A percentile compares a stretch with the other conserved stretches of the same genome.
These are phyloP conservation scores for Wallacemonas collosoma DNA, from an alignment of 208 protist species.

Conservation along the genomic window DNA sequence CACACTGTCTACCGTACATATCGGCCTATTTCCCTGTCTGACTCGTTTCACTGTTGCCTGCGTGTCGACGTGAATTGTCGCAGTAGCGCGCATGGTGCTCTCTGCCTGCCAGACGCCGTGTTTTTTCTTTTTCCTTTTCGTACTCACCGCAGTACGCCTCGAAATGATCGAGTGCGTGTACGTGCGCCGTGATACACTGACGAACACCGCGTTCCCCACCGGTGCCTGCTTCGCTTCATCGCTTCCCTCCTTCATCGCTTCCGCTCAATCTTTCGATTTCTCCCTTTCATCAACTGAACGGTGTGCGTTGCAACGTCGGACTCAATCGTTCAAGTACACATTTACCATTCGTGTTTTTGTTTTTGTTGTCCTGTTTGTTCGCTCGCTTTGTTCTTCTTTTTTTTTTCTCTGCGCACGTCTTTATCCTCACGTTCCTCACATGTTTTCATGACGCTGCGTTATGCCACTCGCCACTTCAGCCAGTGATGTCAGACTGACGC, in stretches of 20 bases:
- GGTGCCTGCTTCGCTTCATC: too few relatives aligned
- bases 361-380: constrained; percentile 11
- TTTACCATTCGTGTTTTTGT: neutral
- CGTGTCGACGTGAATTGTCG: too few relatives aligned
- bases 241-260: neutral
- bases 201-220: too few relatives aligned
- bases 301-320: neutral
- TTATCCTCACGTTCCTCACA: neutral
- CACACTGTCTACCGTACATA: too few relatives aligned
- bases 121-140: too few relatives aligned
- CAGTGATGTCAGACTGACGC: neutral
- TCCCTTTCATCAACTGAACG: neutral
- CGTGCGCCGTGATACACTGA: too few relatives aligned
- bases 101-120: too few relatives aligned
- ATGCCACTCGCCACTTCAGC: neutral
- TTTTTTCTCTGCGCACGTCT: neutral
- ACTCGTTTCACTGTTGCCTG: too few relatives aligned
- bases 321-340: neutral
- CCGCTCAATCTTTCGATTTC: neutral
- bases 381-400: neutral
- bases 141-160: too few relatives aligned
- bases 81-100: too few relatives aligned
- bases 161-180: too few relatives aligned
- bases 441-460: neutral
- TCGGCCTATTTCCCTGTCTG: too few relatives aligned